Conservation (phyloP, 73 alveolate species). For the Stentor roeselii region DNA sequence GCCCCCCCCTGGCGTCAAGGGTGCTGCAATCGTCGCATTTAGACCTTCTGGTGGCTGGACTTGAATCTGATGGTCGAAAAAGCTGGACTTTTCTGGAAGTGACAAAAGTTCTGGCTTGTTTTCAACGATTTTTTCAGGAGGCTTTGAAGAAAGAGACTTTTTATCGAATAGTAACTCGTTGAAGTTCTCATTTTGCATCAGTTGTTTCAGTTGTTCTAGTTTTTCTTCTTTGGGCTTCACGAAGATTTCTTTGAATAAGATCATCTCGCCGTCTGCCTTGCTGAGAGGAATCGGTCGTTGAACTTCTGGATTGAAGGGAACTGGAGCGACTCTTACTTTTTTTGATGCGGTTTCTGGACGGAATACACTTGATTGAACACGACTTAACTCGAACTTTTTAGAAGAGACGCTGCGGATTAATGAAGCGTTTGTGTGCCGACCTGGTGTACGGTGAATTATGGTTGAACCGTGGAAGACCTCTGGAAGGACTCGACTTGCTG, state of each 20-base stretch:
- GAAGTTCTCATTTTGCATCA: not conserved
- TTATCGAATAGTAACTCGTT: conserved; percentile 1
- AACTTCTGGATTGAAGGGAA: no score
- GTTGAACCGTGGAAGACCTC: conserved; percentile 11
- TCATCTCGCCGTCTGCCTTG: conserved; percentile 29
- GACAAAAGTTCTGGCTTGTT: not conserved
- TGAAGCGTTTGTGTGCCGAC: conserved; percentile 17
- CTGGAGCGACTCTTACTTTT: not conserved
- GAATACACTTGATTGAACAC: not conserved
- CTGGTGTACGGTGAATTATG: conserved; percentile 11
- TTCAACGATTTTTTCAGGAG: not conserved
- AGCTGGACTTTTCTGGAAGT: conserved; percentile 45
- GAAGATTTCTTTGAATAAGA: conserved; percentile 25
- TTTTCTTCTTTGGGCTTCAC: conserved; percentile 33
- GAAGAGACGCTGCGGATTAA: not conserved
- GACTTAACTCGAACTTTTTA: conserved; percentile 10
- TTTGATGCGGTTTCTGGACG: not conserved
- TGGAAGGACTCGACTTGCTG: conserved; percentile 7
- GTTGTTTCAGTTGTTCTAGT: conserved; percentile 18
- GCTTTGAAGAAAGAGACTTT: not conserved
- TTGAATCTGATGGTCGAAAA: conserved; percentile 92
- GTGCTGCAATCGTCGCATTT: conserved; percentile 92
- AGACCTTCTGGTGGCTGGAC: conserved; percentile 98
- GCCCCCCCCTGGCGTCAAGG: conserved; percentile 90
- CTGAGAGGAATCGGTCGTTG: not conserved